Conservation (phyloP, 225 moss, liverwort and hornwort genomes). For the Bryoerythrophyllum caledonicum region DNA sequence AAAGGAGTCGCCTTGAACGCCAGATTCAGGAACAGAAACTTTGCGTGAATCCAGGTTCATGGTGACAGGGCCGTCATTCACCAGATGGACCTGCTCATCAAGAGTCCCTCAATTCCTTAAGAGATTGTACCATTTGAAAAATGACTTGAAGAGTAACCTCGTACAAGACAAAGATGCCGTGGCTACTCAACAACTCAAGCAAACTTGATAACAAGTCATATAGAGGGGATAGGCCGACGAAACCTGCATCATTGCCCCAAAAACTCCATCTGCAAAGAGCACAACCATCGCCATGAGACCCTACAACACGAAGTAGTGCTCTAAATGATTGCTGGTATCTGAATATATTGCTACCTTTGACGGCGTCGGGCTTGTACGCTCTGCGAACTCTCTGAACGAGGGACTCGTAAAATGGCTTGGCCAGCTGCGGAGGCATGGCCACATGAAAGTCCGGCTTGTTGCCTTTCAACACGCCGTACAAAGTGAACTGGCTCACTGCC, state of each 20-base stretch:
- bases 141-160: not conserved
- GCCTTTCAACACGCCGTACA: conserved; percentile 83
- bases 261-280: conserved; percentile 63
- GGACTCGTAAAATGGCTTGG: conserved; percentile 77
- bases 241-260: conserved; percentile 92
- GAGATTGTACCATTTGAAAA: conserved; percentile 1
- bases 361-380: conserved; percentile 62
- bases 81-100: conserved; percentile 67
- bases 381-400: conserved; percentile 55
- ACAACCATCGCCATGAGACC: conserved; percentile 27
- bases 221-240: not conserved
- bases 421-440: conserved; percentile 77
- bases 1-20: conserved; percentile 29
- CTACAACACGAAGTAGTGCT: not conserved
- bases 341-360: conserved; percentile 57
- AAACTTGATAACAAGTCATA: not conserved
- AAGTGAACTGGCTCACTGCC: conserved; percentile 77
- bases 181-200: conserved; percentile 5
- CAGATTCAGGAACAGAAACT: conserved; percentile 30
- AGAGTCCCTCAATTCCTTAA: not conserved
- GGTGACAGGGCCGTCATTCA: conserved; percentile 86
- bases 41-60: conserved; percentile 77
- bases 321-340: not conserved
- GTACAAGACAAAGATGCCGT: conserved; percentile 2
- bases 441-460: conserved; percentile 90